A percentile compares a stretch with the other conserved stretches of the same genome.
phyloP scores from a whole-genome alignment of 306 rosid species.

The Hippophae rhamnoides region DNA sequence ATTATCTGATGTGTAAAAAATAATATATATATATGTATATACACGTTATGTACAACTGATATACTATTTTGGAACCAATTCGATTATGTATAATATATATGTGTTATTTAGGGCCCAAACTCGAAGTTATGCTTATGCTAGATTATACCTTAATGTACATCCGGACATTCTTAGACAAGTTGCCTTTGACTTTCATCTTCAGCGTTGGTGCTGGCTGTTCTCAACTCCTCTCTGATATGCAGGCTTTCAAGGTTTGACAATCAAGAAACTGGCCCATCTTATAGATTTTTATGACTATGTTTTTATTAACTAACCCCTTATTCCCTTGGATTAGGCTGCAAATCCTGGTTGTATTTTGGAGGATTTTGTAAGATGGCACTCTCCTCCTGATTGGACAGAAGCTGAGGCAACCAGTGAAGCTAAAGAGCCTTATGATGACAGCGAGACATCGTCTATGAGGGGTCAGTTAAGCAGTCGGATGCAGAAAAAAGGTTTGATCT shows the following conservation, averaged over 20 bases:
- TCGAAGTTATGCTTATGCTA: not conserved
- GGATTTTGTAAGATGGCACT: conserved; percentile 98
- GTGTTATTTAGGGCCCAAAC: not conserved
- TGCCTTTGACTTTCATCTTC: conserved; percentile 34
- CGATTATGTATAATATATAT: too few species aligned
- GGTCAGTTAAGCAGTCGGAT: conserved; percentile 90
- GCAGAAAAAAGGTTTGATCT: conserved; percentile 78
- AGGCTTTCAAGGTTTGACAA: conserved; percentile 84
- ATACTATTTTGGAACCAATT: too few species aligned
- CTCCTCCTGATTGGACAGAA: conserved; percentile 98
- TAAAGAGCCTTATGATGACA: conserved; percentile 35
- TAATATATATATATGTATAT: too few species aligned
- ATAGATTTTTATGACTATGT: conserved; percentile 15
- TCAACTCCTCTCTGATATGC: conserved; percentile 98
- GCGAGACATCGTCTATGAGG: conserved; percentile 36
- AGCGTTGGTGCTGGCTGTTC: conserved; percentile 99
- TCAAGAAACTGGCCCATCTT: conserved; percentile 21
- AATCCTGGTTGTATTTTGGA: conserved; percentile 99
- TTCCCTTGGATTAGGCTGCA: conserved; percentile 59
- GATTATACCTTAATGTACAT: not conserved
- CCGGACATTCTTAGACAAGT: conserved; percentile 28
- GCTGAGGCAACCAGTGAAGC: conserved; percentile 42
- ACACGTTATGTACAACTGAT: not conserved
- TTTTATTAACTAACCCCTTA: conserved; percentile 14
- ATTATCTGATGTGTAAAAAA: too few species aligned